phyloP scores from a whole-genome alignment of 2,329 filamentous ascomycete genomes.

The Metarhizium rileyi region DNA sequence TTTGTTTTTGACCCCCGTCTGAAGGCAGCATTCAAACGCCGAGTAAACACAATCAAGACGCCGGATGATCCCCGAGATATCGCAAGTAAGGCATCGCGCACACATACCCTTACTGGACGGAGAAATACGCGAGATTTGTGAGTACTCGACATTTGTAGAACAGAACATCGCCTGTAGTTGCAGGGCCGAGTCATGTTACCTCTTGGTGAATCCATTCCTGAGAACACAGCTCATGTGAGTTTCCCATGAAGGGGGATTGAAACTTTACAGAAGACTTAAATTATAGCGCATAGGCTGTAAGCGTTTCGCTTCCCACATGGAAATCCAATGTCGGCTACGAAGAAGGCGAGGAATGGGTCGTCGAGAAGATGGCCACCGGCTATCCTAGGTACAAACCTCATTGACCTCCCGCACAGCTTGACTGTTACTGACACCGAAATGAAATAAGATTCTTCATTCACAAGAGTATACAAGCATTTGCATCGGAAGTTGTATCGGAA shows the following conservation, averaged over 20 bases:
- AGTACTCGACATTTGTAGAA: too few relatives aligned
- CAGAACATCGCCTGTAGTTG: too few relatives aligned
- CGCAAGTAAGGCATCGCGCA: neutral
- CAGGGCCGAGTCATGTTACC: conserved; percentile 38
- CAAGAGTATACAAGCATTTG: conserved; percentile 67
- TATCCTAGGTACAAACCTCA: conserved; percentile 62
- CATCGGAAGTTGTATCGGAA: conserved; percentile 53
- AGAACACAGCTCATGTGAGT: conserved; percentile 69
- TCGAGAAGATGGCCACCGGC: conserved; percentile 75
- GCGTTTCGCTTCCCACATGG: conserved; percentile 94
- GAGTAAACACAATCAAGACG: neutral
- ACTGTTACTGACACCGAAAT: neutral
- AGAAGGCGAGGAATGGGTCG: conserved; percentile 81
- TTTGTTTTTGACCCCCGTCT: neutral
- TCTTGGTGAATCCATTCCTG: conserved; percentile 63
- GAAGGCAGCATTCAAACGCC: too few relatives aligned
- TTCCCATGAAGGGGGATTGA: neutral
- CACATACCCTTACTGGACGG: neutral
- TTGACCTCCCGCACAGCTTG: neutral
- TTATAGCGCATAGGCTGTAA: conserved; percentile 60
- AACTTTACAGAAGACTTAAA: neutral
- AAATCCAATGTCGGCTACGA: conserved; percentile 85
- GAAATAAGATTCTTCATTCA: conserved; percentile 83
- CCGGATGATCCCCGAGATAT: neutral
- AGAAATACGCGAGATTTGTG: neutral